These are phyloP conservation scores for Serendipita sp. DNA, from an alignment of 768 basidiomycete species.

Conservation along the genomic window DNA sequence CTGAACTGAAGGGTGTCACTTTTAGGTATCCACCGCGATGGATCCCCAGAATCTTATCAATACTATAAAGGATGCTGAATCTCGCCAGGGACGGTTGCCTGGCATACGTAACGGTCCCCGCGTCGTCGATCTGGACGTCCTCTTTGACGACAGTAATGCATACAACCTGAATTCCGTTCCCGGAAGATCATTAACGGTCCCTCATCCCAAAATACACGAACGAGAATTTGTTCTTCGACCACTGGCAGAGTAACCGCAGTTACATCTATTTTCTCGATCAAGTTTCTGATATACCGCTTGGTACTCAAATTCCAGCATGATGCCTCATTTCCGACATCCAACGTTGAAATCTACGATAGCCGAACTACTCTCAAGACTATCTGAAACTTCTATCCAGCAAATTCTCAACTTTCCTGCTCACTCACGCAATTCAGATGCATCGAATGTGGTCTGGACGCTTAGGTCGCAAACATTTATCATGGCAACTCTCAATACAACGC, in stretches of 20 bases:
- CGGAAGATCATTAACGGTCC: slow-evolving; percentile 58
- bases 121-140: slow-evolving; percentile 75
- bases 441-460: slow-evolving; percentile 23
- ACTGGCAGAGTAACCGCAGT: slow-evolving; percentile 54
- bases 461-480: slow-evolving; percentile 48
- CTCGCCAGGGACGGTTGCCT: slow-evolving; percentile 55
- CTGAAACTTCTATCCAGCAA: slow-evolving; percentile 40
- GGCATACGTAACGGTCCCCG: slow-evolving; percentile 75
- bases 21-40: slow-evolving; percentile 64
- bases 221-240: slow-evolving; percentile 88
- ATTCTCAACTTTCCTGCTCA: slow-evolving; percentile 26
- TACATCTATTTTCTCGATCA: background rate
- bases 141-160: slow-evolving; percentile 49
- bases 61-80: slow-evolving; percentile 59
- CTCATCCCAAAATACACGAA: slow-evolving; percentile 67
- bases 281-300: background rate
- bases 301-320: slow-evolving; percentile 37
- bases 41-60: slow-evolving; percentile 38
- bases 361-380: slow-evolving; percentile 28
- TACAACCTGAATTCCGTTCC: slow-evolving; percentile 37
- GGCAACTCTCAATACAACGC: slow-evolving; percentile 85
- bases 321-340: slow-evolving; percentile 61
- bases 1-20: background rate
- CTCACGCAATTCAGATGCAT: slow-evolving; percentile 17
- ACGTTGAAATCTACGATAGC: slow-evolving; percentile 29